Evolutionary conservation across 441 rosid genomes (phyloP), one percentile per base, ranked within the genome.

Genomic region (Gossypium trilobum): DNA sequence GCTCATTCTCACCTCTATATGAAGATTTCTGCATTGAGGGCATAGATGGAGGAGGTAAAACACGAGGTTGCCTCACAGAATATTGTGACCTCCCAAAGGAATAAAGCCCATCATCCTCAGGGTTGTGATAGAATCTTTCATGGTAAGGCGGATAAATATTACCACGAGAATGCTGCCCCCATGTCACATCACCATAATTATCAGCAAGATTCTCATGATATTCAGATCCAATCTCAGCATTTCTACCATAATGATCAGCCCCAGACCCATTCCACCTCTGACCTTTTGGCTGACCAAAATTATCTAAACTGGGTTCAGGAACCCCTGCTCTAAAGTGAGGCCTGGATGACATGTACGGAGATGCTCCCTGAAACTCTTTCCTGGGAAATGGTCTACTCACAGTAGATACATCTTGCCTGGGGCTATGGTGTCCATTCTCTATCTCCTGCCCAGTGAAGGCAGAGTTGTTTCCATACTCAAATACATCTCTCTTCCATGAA

Each of bases 61-160:
- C 97, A 75, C 91, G 97, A 74, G 97, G 99, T 82, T 91, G 97
- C 85, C 88, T 89, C 83, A 85, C 78, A 73, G 97, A 82, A 81
- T 86, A 87, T 61, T 95, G 81, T 52, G 92, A 83, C 86, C 95
- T 87, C 71, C 93, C 96, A 84, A 83, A 86, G 46, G 95, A 84
- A 77, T 85, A 86, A 77, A 84, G 79, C 62, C 86, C 93, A 79
- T 86, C 96, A 73, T 82, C 83, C 57, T 91, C 97, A 0, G 89
- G 76, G 76, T 87, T 85, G 58, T 80, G 91, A 81, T 88, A 85
- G 44, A 78, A 71, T 73, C 83, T 81, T 62, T 87, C 97, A 72
- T 88, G 82, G 60, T 85, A 85, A 50, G 87, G 73, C 75, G 88
- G 46, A 79, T 87, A 88, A 10, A 83, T 80, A 85, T 78, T 87